Base-by-base conservation (phyloP, 2,329 filamentous ascomycete genomes). In the Didymella segeticola region DNA sequence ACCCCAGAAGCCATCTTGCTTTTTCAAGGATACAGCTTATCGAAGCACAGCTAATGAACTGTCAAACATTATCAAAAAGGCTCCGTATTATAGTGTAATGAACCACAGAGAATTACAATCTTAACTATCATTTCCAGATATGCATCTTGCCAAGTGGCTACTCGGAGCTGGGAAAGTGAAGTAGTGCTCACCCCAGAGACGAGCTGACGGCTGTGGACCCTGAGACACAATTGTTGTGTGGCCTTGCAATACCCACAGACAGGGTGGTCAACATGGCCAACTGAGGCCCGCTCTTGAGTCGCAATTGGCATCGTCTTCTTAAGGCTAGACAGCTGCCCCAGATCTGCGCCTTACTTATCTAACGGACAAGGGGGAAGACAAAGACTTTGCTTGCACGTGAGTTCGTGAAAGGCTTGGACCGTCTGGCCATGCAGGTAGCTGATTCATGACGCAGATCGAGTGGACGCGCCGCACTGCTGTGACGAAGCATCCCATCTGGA, bases 331-430 rank as follows among this genome's bases (percentile, higher is more conserved):
- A 22, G 17, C 6, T 41, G 42, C 31, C 25, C 33, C 38, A n/a
- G 38, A 54, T 54, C 43, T 54, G 33, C 51, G 17, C 26, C 36
- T 17, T 10, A 22, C 36, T 17, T 10, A 22, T 10, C 34, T 23
- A 23, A 23, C 12, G 26, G 22, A 39, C 36, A 34, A 34, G 45
- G 43, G 26, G 31, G 29, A 47, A 17, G 17, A 27, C 17, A 36
- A 37, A 43, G 25, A 31, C 27, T n/a, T n/a, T 19, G 23, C 27
- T 12, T 26, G 17, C 51, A 54, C 45, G 51, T 54, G 51, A 41
- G 34, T 22, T 33, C 33, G 45, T 46, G 34, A 19, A 29, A 26
- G 33, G 45, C 22, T 36, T 41, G 45, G 45, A 45, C 45, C 39
- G 51, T 29, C 17, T 38, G 39, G 17, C 10, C n/a, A 42, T 49